Evolutionary conservation across 2,329 filamentous ascomycete species (phyloP), one percentile per base, ranked within the genome.

Genomic region (Aspergillus caelatus): DNA sequence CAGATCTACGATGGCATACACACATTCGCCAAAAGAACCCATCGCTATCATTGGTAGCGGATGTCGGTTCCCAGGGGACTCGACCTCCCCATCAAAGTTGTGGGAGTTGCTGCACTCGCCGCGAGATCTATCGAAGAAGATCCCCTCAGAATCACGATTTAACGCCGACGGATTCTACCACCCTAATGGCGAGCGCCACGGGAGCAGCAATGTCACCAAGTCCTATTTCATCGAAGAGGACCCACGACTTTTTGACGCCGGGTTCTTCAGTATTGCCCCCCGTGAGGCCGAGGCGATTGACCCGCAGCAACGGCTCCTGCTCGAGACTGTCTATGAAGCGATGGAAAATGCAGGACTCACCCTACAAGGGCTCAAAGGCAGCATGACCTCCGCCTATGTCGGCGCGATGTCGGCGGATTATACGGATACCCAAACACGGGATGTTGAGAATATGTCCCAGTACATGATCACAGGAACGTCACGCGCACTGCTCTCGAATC

Each of bases 1-100:
- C 36, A 57, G 28, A 30, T 30, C 28, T 30, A 30, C 50, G n/a
- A 60, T 60, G 58, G 58, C 36, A 26, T 60, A 60, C 36, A 60
- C 36, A 60, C 58, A 60, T 55, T 60, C 58, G 36, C 58, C 58
- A 65, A 72, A 55, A 54, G 75, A 78, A 57, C 78, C 79, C 46
- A 81, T 83, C 28, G 82, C 81, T 28, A 73, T 84, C 16, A 71
- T 84, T 11, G 81, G 81, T 30, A 80, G 62, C 54, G 79, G 74
- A 1, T 82, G 82, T 34, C 74, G 82, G 0, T 79, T 83, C 26
- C 81, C 82, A 0, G 81, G 80, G 0, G 68, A 69, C 41, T 73
- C 73, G 41, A 70, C 67, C 36, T 72, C 71, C 12, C 77, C 78
- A 5, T 76, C 78, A n/a, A 76, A 77, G 48, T 70, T 81, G 2